Percentiles rank a stretch among this genome's conserved stretches.
Conservation (phyloP, 768 basidiomycete species). For the Hypsizygus marmoreus region DNA sequence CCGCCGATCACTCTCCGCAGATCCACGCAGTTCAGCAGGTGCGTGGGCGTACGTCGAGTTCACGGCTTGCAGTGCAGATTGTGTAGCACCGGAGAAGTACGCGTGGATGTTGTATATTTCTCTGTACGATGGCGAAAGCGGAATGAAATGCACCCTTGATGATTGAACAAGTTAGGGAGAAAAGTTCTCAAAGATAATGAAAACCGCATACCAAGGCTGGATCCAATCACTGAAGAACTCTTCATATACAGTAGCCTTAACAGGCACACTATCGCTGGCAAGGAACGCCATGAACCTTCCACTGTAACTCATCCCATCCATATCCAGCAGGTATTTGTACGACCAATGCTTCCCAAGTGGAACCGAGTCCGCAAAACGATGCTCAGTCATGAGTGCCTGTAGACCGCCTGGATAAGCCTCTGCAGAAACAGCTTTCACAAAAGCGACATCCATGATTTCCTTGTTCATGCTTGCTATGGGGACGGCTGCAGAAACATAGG, state of each 20-base stretch:
- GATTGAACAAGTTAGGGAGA: background rate
- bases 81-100: slow-evolving; percentile 87
- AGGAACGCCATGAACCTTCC: slow-evolving; percentile 85
- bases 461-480: slow-evolving; percentile 64
- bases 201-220: slow-evolving; percentile 66
- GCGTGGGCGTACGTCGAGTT: slow-evolving; percentile 47
- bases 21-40: slow-evolving; percentile 34
- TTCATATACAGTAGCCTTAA: slow-evolving; percentile 90
- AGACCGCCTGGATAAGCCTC: slow-evolving; percentile 77
- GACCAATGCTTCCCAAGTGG: slow-evolving; percentile 87
- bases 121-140: slow-evolving; percentile 79
- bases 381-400: slow-evolving; percentile 57
- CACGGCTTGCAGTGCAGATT: slow-evolving; percentile 52
- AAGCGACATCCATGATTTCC: slow-evolving; percentile 86
- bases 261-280: slow-evolving; percentile 84
- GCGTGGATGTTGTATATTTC: slow-evolving; percentile 95
- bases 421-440: slow-evolving; percentile 75
- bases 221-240: slow-evolving; percentile 94
- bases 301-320: slow-evolving; percentile 96
- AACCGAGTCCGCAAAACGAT: slow-evolving; percentile 75
- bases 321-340: slow-evolving; percentile 89
- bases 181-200: background rate
- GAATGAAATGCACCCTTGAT: slow-evolving; percentile 90
- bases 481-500: slow-evolving; percentile 65
- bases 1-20: slow-evolving; percentile 67